Percentiles rank a stretch among this genome's conserved stretches.
phyloP scores from a whole-genome alignment of 129 eudicot species.

The Centaurea solstitialis region DNA sequence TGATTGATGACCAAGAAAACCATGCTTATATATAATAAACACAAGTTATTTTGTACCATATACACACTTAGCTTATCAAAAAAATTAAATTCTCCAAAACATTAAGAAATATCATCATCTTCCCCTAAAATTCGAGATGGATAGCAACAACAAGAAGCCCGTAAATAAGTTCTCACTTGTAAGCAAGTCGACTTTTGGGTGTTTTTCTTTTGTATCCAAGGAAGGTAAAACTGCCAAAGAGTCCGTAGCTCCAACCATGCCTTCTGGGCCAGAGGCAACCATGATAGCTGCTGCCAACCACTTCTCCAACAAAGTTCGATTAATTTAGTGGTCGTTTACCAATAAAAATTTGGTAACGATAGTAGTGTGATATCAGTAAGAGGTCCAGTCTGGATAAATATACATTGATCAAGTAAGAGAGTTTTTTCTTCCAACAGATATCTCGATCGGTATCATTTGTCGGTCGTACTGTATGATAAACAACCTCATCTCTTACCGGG shows the following conservation, averaged over 20 bases:
- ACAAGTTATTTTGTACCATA: not conserved
- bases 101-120: not conserved
- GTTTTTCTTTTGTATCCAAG: not conserved
- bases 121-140: constrained; percentile 10
- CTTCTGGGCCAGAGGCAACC: constrained; percentile 32
- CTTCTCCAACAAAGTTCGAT: constrained; percentile 41
- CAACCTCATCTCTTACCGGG: not conserved
- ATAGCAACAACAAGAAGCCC: not conserved
- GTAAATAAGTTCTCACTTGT: not conserved
- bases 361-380: not conserved
- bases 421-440: not conserved
- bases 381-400: not conserved
- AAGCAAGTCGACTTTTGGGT: constrained; percentile 5
- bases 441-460: not conserved
- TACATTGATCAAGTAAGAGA: not conserved
- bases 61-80: not conserved
- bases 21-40: not conserved
- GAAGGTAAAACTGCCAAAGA: not conserved
- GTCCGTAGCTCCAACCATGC: not conserved
- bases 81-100: not conserved
- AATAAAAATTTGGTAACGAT: not conserved
- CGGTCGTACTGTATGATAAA: not conserved
- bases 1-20: constrained; percentile 20
- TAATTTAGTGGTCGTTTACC: constrained; percentile 5
- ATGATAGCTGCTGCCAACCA: constrained; percentile 45